These are phyloP conservation scores for Fusarium stilboides DNA, from an alignment of 2,329 filamentous ascomycete genomes.

Conservation along the genomic window DNA sequence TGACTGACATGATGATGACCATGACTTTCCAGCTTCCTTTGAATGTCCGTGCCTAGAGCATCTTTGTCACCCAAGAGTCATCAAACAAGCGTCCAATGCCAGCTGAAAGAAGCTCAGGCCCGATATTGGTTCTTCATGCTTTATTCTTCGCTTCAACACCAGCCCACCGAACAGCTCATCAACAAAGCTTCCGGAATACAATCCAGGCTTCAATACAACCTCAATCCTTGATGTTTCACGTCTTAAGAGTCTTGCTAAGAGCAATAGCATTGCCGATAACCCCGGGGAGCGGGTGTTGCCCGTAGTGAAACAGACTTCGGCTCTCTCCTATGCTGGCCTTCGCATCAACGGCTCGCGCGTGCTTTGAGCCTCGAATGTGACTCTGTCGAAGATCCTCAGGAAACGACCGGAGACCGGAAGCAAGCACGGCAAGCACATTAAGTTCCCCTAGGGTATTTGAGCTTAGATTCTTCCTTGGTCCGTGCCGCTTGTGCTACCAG, in stretches of 20 bases:
- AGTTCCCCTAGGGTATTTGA: slow-evolving; percentile 25
- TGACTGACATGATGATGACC: neutral
- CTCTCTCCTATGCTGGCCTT: slow-evolving; percentile 5
- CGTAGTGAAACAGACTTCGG: slow-evolving; percentile 23
- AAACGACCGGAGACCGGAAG: slow-evolving; percentile 1
- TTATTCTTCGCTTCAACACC: slow-evolving; percentile 5
- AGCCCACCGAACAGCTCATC: slow-evolving; percentile 3
- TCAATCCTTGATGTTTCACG: slow-evolving; percentile 34
- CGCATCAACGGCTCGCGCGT: slow-evolving; percentile 4
- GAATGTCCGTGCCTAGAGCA: neutral
- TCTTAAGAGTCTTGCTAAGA: slow-evolving; percentile 34
- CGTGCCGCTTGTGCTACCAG: slow-evolving; percentile 24
- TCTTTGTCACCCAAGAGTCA: slow-evolving; percentile 2
- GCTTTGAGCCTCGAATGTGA: slow-evolving; percentile 15
- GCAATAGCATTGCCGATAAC: slow-evolving; percentile 40
- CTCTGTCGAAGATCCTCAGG: slow-evolving; percentile 24
- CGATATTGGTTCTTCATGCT: slow-evolving; percentile 8
- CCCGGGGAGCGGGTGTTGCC: slow-evolving; percentile 29
- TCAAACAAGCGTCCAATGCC: slow-evolving; percentile 9
- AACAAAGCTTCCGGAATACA: slow-evolving; percentile 1
- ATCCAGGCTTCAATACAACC: slow-evolving; percentile 7
- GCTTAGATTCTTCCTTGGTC: slow-evolving; percentile 14
- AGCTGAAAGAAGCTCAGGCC: slow-evolving; percentile 22
- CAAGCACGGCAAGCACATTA: neutral
- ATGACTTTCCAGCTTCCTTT: neutral